Evolutionary conservation across 176 grass and related monocot genomes (phyloP), one percentile per base, ranked within the genome.

Genomic region (Pharus latifolius): DNA sequence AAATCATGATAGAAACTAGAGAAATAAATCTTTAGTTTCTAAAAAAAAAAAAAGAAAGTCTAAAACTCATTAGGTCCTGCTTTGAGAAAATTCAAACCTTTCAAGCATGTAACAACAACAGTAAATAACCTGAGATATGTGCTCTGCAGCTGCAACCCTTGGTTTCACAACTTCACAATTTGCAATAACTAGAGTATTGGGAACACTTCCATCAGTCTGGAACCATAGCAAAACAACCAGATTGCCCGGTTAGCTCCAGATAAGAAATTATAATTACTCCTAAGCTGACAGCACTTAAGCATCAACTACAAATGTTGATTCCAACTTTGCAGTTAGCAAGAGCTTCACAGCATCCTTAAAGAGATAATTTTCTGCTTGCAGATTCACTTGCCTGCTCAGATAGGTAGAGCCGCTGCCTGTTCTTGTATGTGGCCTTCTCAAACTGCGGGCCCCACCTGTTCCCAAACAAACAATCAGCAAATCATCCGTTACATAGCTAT

Each of bases 101-200:
- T 27, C 44, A 72, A 28, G 9, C 51, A 73, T 20, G 29, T 17
- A 81, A 63, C 26, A 34, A 47, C 23, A 70, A 63, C 17, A 68
- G 1, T 79, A 74, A 64, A 55, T 7, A 74, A 99, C 95, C 87
- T 94, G 81, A 0, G 87, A 94, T 56, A 99, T 94, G 72, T 99
- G 87, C 53, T 99, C 87, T 11, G 84, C 87, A 70, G 87, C 82
- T 69, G 84, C 84, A 69, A 99, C 87, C 75, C 84, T 85, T 65
- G 81, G 87, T 60, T 94, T 94, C 49, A 91, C 84, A 63, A 99
- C 79, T 54, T 99, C 84, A 84, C 95, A 99, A 43, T 94, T 91
- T 56, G 87, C 87, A 5, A 91, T 94, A 12, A 94, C 81, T 52
- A 94, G 68, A 65, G 90, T 99, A 76, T 94, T 91, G 52, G 95